Conservation (phyloP, 805 yeast genomes). For the Teunomyces cretensis region DNA sequence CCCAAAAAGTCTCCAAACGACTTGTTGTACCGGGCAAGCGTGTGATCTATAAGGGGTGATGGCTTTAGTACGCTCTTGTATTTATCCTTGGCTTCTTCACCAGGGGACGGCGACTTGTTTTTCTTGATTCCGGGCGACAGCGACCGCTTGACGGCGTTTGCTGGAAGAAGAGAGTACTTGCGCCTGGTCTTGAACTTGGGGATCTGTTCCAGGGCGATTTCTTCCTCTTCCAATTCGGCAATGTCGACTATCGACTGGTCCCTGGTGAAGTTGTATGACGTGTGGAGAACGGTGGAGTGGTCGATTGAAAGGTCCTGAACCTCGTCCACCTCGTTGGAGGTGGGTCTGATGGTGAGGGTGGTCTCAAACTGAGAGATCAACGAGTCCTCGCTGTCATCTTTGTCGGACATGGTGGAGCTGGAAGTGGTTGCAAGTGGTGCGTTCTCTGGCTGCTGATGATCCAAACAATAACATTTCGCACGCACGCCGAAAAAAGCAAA, state of each 20-base stretch:
- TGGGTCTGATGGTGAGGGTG: constrained; percentile 40
- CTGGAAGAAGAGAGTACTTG: constrained; percentile 28
- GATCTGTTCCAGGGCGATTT: constrained; percentile 32
- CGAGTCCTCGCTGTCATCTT: constrained; percentile 36
- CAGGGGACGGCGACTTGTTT: constrained; percentile 8
- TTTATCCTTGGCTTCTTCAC: constrained; percentile 9
- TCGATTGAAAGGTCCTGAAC: constrained; percentile 40
- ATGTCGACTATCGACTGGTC: constrained; percentile 35
- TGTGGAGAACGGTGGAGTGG: constrained; percentile 28
- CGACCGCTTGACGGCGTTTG: constrained; percentile 2
- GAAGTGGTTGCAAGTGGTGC: background rate
- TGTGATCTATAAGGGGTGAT: constrained; percentile 35
- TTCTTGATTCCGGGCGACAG: constrained; percentile 3
- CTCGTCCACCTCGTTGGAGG: constrained; percentile 33
- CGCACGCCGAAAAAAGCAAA: background rate
- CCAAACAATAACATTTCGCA: background rate
- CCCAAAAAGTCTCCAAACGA: constrained; percentile 44
- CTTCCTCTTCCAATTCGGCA: constrained; percentile 36
- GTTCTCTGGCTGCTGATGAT: background rate
- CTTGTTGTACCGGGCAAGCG: constrained; percentile 35
- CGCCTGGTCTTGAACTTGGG: constrained; percentile 37
- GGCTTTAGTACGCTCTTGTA: constrained; percentile 34
- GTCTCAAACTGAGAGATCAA: constrained; percentile 45
- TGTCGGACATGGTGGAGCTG: background rate
- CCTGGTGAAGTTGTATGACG: constrained; percentile 26